Evolutionary conservation across 768 basidiomycete genomes (phyloP).

Genomic region (Rhodotorula graminis): DNA sequence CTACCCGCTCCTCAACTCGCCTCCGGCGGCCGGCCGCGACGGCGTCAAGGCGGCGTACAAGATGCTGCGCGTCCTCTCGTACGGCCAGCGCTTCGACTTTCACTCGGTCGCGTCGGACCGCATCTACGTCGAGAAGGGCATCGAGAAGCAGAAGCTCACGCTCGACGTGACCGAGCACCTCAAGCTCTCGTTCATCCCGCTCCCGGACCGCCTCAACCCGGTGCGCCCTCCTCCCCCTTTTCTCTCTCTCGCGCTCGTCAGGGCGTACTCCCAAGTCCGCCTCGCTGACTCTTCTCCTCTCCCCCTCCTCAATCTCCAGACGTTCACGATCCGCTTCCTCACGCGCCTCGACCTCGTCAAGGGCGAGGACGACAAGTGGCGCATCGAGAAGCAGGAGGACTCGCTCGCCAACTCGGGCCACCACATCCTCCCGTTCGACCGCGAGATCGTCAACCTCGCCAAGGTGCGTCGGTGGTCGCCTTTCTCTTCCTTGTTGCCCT

Average conservation of each 20-base stretch:
- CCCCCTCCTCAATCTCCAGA: neutral
- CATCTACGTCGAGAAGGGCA: slow-evolving; percentile 7
- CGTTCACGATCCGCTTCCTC: slow-evolving; percentile 27
- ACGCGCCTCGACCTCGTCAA: slow-evolving; percentile 26
- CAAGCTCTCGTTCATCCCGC: slow-evolving; percentile 21
- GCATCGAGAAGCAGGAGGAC: slow-evolving; percentile 34
- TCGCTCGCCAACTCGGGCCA: slow-evolving; percentile 23
- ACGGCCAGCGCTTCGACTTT: slow-evolving; percentile 27
- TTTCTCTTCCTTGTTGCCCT: neutral
- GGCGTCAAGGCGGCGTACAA: slow-evolving; percentile 35
- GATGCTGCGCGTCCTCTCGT: slow-evolving; percentile 27
- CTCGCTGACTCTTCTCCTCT: no score
- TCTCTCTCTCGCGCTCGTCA: neutral
- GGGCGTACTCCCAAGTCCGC: no score
- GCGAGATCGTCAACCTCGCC: slow-evolving; percentile 9
- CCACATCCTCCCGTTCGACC: slow-evolving; percentile 24
- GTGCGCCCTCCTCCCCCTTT: neutral
- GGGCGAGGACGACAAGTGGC: slow-evolving; percentile 17
- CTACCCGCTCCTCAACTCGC: slow-evolving; percentile 32
- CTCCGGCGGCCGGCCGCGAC: neutral
- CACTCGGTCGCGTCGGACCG: slow-evolving; percentile 19
- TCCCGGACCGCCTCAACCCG: slow-evolving; percentile 16
- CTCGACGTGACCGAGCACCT: slow-evolving; percentile 24
- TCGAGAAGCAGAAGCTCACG: slow-evolving; percentile 7
- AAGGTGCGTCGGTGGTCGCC: slow-evolving; percentile 19